Conservation (phyloP, 768 basidiomycete species). For the Mrakia hoshinonis region DNA sequence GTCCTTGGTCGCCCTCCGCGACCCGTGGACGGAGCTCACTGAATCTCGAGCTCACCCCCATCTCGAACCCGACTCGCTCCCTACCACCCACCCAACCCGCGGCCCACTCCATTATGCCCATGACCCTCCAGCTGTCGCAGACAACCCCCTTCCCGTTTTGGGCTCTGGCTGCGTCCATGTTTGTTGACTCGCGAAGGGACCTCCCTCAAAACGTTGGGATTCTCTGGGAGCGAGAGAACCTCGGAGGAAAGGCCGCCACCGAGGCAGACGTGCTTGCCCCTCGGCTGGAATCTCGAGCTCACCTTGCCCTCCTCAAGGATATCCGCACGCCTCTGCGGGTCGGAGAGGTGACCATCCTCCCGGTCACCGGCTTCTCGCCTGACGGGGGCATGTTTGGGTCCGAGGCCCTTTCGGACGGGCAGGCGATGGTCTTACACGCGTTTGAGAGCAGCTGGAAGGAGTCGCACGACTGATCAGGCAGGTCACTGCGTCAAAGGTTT, state of each 20-base stretch:
- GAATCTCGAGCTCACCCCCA: too few species aligned
- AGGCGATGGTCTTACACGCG: conserved; percentile 37
- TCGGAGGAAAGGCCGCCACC: conserved; percentile 50
- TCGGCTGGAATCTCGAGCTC: too few species aligned
- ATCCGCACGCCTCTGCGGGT: conserved; percentile 34
- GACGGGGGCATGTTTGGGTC: conserved; percentile 39
- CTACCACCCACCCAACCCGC: too few species aligned
- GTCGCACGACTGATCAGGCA: background rate
- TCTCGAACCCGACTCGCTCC: too few species aligned
- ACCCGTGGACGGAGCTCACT: too few species aligned
- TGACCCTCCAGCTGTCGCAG: conserved; percentile 21
- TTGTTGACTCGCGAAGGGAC: conserved; percentile 46
- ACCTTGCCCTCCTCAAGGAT: conserved; percentile 10
- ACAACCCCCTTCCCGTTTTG: conserved; percentile 63
- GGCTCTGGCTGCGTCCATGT: conserved; percentile 58
- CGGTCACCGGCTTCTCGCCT: conserved; percentile 41
- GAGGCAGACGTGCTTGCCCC: conserved; percentile 43
- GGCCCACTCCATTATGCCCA: background rate
- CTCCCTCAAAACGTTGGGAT: conserved; percentile 44
- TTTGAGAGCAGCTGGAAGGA: conserved; percentile 10
- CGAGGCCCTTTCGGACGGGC: conserved; percentile 25
- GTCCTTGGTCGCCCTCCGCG: too few species aligned
- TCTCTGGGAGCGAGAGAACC: conserved; percentile 24
- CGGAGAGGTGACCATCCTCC: conserved; percentile 43
- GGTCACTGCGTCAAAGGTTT: background rate